Evolutionary conservation across 1,139 yeast genomes (phyloP), one percentile per base, ranked within the genome.

Genomic region (Casaregolazyma lundiana): DNA sequence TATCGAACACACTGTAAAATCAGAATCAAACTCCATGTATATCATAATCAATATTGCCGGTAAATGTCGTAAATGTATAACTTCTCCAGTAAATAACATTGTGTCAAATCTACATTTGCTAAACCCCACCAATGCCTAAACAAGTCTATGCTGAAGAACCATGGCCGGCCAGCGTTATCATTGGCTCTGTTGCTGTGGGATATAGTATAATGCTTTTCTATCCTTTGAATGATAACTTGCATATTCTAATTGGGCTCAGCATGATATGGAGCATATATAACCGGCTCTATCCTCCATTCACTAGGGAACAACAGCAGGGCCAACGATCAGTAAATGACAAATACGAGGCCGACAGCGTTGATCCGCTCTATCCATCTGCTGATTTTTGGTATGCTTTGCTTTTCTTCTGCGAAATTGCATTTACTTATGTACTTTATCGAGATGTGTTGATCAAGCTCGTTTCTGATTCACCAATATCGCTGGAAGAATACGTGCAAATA

Each of bases 261-360:
- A 52, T 54, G 36, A 47, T 53, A 13, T 50, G 57, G 43, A 51
- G 53, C 19, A 47, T 54, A 17, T 50, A 53, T 39, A 36, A 44
- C 35, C 42, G 57, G 17, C 49, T 53, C 7, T 47, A 50, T 29
- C 57, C 57, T 4, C 47, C 57, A 4, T 46, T 50, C 30, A 43
- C 40, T 17, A 43, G 38, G 17, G 49, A 45, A 11, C 47, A 38
- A 6, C 38, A 35, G 22, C 17, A 18, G 6, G 44, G 39, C 9
- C 34, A 30, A 13, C 35, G 48, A 38, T 36, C 46, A 4, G 46
- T 16, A n/a, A 24, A 40, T 17, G 45, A 37, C 43, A 43, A 45
- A 6, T 22, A 29, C 8, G 22, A 35, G 16, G 45, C 16, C 2
- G 26, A 24, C 2, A 21, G 19, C 13, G 26, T 34, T 6, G 45